Conservation (phyloP, 1,284 basidiomycete genomes). For the Neonothopanus nambi region DNA sequence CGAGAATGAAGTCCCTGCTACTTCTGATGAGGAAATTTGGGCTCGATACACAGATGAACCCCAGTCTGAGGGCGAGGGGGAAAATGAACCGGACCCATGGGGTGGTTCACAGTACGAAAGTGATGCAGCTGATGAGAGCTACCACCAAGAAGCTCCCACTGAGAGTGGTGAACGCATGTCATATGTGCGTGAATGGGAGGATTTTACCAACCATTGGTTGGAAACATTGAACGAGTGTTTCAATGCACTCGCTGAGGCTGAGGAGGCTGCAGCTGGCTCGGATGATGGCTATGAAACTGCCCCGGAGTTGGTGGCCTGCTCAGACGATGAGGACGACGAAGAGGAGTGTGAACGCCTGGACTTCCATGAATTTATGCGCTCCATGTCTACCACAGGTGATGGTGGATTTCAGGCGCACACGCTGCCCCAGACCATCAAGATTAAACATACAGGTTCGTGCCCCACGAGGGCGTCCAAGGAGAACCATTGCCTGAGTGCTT, state of each 20-base stretch:
- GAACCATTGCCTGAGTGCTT: constrained; percentile 12
- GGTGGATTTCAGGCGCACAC: not conserved
- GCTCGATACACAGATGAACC: not conserved
- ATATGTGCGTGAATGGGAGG: constrained; percentile 8
- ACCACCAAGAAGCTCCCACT: not conserved
- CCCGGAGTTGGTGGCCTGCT: not conserved
- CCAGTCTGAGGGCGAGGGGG: not conserved
- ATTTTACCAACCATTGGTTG: not conserved
- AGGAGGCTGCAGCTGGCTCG: not conserved
- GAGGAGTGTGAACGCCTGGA: constrained; percentile 1
- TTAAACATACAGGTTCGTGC: not conserved
- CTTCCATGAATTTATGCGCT: constrained; percentile 9
- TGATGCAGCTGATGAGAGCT: constrained; percentile 6
- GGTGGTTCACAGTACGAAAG: constrained; percentile 15
- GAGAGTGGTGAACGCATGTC: constrained; percentile 4
- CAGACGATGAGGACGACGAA: not conserved
- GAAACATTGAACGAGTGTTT: not conserved
- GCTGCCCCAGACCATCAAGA: not conserved
- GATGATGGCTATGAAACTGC: not conserved
- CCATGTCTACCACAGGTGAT: not conserved
- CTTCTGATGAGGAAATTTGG: not conserved
- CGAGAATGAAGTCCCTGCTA: not conserved
- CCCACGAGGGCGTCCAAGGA: not conserved
- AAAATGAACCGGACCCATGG: constrained; percentile 6
- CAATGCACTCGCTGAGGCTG: not conserved